Percentiles rank a stretch among this genome's conserved stretches.
phyloP scores from a whole-genome alignment of 257 asterid genomes.

The Echites panduratus region DNA sequence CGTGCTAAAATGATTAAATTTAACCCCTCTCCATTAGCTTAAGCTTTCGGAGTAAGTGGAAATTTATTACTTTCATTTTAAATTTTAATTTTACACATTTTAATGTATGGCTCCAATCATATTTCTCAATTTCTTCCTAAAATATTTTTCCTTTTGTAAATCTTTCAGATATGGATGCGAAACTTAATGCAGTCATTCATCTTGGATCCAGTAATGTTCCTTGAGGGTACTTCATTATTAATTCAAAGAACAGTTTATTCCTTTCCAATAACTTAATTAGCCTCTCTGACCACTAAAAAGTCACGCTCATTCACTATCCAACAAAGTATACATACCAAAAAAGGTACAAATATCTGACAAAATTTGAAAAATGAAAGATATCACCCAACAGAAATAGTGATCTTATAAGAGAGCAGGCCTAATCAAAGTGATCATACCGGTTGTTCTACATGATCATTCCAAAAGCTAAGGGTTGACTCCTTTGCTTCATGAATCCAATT shows the following conservation, averaged over 20 bases:
- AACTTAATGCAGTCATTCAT: neutral
- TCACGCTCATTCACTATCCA: neutral
- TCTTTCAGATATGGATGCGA: neutral
- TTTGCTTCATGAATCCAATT: constrained; percentile 89
- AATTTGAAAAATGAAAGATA: neutral
- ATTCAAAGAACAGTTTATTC: neutral
- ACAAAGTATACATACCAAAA: neutral
- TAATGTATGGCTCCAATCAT: neutral
- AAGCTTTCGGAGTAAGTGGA: too few relatives aligned
- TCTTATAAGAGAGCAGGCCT: neutral
- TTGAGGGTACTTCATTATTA: neutral
- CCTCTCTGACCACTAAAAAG: neutral
- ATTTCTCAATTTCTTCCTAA: neutral
- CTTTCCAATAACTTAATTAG: neutral
- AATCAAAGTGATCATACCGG: constrained; percentile 54
- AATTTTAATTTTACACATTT: neutral
- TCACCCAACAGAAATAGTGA: neutral
- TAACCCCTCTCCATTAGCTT: too few relatives aligned
- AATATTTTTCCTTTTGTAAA: neutral
- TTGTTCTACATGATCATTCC: constrained; percentile 98
- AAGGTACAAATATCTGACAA: neutral
- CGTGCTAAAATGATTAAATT: too few relatives aligned
- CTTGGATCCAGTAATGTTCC: neutral
- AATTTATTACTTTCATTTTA: too few relatives aligned
- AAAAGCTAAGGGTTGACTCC: constrained; percentile 70